Evolutionary conservation across 2,329 filamentous ascomycete genomes (phyloP).

Genomic region (Aspergillus melleus): DNA sequence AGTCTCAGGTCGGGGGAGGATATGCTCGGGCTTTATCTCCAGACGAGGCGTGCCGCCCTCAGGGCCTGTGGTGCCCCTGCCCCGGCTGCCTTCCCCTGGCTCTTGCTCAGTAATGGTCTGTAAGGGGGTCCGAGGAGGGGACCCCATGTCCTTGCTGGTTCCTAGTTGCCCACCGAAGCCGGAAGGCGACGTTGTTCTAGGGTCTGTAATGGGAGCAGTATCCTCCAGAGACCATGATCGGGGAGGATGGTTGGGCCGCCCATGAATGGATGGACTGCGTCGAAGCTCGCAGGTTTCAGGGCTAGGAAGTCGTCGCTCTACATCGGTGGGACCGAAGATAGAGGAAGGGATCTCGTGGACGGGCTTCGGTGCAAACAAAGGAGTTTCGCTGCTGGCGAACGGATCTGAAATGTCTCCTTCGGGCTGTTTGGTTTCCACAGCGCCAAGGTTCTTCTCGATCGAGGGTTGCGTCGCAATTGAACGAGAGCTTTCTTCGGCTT

Average conservation of each 20-base stretch:
- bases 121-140: conserved; percentile 46
- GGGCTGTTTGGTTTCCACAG: conserved; percentile 9
- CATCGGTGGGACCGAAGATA: conserved; percentile 33
- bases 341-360: conserved; percentile 46
- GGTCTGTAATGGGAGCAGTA: conserved; percentile 19
- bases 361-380: conserved; percentile 18
- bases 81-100: conserved; percentile 38
- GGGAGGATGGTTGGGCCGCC: conserved; percentile 28
- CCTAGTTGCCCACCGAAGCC: conserved; percentile 33
- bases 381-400: conserved; percentile 13
- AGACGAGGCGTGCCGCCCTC: conserved; percentile 32
- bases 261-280: conserved; percentile 40
- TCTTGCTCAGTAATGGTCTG: conserved; percentile 55
- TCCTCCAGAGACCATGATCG: conserved; percentile 34
- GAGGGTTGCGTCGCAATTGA: not conserved
- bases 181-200: conserved; percentile 31
- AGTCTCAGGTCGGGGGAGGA: conserved; percentile 32
- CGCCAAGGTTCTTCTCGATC: not conserved
- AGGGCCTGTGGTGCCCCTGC: conserved; percentile 44
- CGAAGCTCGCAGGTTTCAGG: conserved; percentile 29
- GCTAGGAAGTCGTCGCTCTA: conserved; percentile 15
- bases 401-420: not conserved
- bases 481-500: not conserved
- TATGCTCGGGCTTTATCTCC: conserved; percentile 43
- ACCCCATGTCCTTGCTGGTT: conserved; percentile 25